Evolutionary conservation across 306 rosid species (phyloP).

Genomic region (Cucumis melo): DNA sequence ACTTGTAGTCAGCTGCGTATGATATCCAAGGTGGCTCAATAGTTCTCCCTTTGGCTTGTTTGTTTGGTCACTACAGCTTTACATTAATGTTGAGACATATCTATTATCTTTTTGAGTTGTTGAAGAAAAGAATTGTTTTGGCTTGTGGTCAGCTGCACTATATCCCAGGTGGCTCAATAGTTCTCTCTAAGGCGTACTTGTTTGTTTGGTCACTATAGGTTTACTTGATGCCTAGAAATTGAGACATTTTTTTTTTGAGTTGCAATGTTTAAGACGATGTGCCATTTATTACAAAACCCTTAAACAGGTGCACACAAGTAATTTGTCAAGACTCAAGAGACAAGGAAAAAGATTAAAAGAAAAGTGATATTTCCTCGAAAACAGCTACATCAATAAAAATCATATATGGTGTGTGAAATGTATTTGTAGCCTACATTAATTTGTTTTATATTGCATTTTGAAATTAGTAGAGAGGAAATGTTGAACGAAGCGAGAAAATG

Average conservation of each 20-base stretch:
- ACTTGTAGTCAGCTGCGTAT: conserved; percentile 64
- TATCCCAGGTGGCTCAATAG: too few species aligned
- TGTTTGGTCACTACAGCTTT: background rate
- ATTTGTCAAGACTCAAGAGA: background rate
- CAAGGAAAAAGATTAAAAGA: background rate
- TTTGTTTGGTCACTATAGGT: too few species aligned
- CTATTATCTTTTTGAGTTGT: background rate
- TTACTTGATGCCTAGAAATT: too few species aligned
- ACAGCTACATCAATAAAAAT: background rate
- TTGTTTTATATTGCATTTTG: too few species aligned
- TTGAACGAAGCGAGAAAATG: too few species aligned
- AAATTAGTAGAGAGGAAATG: too few species aligned
- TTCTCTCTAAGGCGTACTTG: too few species aligned
- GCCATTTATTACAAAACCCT: background rate
- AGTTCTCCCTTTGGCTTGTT: conserved; percentile 3
- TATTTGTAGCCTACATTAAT: background rate
- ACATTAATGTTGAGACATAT: background rate
- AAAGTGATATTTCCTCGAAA: background rate
- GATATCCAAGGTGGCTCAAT: conserved; percentile 49
- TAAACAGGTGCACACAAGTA: background rate
- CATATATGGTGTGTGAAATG: background rate
- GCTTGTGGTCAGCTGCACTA: conserved; percentile 57
- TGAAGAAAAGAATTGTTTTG: conserved; percentile 47
- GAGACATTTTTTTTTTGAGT: background rate
- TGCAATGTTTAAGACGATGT: background rate